Evolutionary conservation across 179 eudicot species (phyloP).

Genomic region (Drosera spatulata): DNA sequence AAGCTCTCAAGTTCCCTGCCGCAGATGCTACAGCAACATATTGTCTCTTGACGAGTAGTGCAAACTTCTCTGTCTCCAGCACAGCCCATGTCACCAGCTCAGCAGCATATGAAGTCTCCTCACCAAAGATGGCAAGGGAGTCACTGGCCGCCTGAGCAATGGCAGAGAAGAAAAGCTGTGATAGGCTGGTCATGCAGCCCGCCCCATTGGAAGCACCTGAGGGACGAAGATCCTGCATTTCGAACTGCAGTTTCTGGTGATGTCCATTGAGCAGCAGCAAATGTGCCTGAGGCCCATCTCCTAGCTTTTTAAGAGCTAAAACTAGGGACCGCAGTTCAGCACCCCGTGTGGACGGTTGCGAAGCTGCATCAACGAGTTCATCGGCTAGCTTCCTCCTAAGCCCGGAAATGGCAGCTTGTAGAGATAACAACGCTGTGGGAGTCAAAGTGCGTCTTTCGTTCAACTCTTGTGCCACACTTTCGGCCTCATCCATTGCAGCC

Average conservation of each 20-base stretch:
- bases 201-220: constrained; percentile 98
- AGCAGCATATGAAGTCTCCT: constrained; percentile 81
- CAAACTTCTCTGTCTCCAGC: constrained; percentile 79
- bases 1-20: constrained; percentile 94
- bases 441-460: constrained; percentile 53
- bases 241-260: constrained; percentile 71
- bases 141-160: constrained; percentile 95
- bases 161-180: constrained; percentile 88
- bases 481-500: constrained; percentile 72
- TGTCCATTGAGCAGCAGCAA: constrained; percentile 84
- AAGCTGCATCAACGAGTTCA: constrained; percentile 95
- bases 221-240: constrained; percentile 89
- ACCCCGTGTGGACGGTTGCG: constrained; percentile 95
- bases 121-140: constrained; percentile 68
- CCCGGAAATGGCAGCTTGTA: constrained; percentile 55
- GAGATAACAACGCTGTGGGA: constrained; percentile 40
- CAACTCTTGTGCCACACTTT: constrained; percentile 47
- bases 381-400: constrained; percentile 81
- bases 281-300: constrained; percentile 97
- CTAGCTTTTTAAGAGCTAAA: constrained; percentile 83
- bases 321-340: constrained; percentile 83
- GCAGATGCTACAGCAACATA: constrained; percentile 75
- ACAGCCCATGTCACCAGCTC: constrained; percentile 98
- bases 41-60: constrained; percentile 82
- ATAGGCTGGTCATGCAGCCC: constrained; percentile 96